Conservation (phyloP, 2,329 filamentous ascomycete genomes). For the Clonostachys solani region DNA sequence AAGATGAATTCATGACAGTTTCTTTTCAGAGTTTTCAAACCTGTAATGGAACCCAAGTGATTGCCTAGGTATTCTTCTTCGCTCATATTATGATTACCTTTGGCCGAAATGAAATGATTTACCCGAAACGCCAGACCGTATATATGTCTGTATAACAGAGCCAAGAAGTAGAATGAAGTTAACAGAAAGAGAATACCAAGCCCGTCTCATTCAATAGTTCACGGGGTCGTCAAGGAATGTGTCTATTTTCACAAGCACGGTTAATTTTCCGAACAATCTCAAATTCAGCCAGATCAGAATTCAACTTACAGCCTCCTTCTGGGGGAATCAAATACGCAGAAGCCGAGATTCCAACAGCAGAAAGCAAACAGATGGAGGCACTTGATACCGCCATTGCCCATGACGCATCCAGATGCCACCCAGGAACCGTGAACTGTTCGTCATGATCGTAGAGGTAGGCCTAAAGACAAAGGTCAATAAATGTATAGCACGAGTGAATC, state of each 20-base stretch:
- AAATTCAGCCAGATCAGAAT: not conserved
- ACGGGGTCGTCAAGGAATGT: conserved; percentile 29
- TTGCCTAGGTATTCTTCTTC: no score
- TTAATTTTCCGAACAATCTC: not conserved
- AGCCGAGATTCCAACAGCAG: conserved; percentile 54
- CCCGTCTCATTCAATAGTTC: no score
- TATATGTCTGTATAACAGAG: no score
- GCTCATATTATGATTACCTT: no score
- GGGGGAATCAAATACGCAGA: conserved; percentile 69
- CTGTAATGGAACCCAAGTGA: no score
- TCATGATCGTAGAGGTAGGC: conserved; percentile 82
- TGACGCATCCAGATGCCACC: conserved; percentile 76
- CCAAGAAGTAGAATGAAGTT: no score
- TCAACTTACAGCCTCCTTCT: conserved; percentile 81
- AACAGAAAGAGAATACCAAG: no score
- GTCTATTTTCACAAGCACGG: not conserved
- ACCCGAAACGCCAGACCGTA: no score
- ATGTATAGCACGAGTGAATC: conserved; percentile 10
- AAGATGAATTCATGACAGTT: no score
- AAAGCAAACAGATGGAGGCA: conserved; percentile 45
- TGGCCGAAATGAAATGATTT: no score
- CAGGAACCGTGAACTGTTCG: conserved; percentile 72
- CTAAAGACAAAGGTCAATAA: conserved; percentile 33
- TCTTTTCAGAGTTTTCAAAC: no score
- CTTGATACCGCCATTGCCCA: conserved; percentile 67